A percentile compares a stretch with the other conserved stretches of the same genome.
Evolutionary conservation across 2,329 filamentous ascomycete species (phyloP).

Genomic region (Xylariales sp.): DNA sequence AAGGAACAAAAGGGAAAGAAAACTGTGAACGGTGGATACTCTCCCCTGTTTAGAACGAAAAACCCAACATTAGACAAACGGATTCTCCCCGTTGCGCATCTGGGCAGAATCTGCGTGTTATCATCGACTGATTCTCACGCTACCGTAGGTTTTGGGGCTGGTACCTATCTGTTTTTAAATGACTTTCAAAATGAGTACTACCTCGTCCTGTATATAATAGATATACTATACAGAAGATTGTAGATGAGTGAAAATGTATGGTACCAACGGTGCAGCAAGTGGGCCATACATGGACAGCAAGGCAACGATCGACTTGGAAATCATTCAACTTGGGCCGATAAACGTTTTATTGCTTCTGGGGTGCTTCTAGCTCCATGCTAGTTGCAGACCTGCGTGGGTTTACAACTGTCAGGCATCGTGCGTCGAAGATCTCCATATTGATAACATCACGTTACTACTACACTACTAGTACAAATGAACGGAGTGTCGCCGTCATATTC

Average conservation of each 20-base stretch:
- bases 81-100: too few relatives aligned
- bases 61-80: too few relatives aligned
- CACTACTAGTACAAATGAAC: not conserved
- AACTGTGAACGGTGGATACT: too few relatives aligned
- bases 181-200: not conserved
- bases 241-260: not conserved
- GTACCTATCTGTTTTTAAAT: not conserved
- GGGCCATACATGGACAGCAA: not conserved
- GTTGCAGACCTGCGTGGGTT: slow-evolving; percentile 26
- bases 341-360: slow-evolving; percentile 31
- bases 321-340: slow-evolving; percentile 9
- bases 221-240: too few relatives aligned
- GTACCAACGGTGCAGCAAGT: slow-evolving; percentile 22
- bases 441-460: not conserved
- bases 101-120: too few relatives aligned
- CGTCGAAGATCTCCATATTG: slow-evolving; percentile 26
- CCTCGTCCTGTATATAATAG: not conserved
- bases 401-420: slow-evolving; percentile 28
- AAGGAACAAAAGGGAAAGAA: not conserved
- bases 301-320: slow-evolving; percentile 25
- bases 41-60: too few relatives aligned
- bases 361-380: slow-evolving; percentile 36
- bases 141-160: not conserved
- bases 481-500: slow-evolving; percentile 4
- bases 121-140: too few relatives aligned